phyloP scores from a whole-genome alignment of 306 rosid species.

The Adenanthera pavonina region DNA sequence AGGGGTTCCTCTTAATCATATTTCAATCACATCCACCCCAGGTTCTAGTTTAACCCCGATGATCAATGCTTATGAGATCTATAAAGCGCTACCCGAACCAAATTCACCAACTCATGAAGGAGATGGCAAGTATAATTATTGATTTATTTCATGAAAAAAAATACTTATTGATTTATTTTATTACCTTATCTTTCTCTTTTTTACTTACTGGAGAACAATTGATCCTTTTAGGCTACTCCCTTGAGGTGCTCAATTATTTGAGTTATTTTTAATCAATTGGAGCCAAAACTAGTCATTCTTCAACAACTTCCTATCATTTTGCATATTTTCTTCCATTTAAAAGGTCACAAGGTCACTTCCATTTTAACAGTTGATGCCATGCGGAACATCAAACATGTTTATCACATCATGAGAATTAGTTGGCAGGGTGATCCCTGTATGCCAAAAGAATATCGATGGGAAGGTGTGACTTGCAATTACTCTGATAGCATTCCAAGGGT shows the following conservation, averaged over 20 bases:
- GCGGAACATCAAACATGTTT: background rate
- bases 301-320: background rate
- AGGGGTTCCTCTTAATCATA: background rate
- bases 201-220: too few species aligned
- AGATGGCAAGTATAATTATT: conserved; percentile 25
- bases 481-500: background rate
- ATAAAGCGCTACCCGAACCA: background rate
- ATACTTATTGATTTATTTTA: background rate
- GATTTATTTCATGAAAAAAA: background rate
- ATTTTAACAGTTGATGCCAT: background rate
- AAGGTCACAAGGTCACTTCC: background rate
- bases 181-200: background rate
- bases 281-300: background rate
- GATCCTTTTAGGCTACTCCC: background rate
- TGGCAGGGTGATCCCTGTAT: conserved; percentile 1
- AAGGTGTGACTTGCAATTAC: background rate
- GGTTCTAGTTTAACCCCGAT: conserved; percentile 16
- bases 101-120: conserved; percentile 17
- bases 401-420: background rate
- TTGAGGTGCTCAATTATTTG: background rate
- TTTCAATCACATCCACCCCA: background rate
- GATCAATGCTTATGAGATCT: conserved; percentile 40
- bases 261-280: background rate
- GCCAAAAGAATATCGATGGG: background rate
- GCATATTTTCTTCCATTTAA: background rate